These are phyloP conservation scores for Penicillium digitatum DNA, from an alignment of 2,329 filamentous ascomycete species.

Conservation along the genomic window DNA sequence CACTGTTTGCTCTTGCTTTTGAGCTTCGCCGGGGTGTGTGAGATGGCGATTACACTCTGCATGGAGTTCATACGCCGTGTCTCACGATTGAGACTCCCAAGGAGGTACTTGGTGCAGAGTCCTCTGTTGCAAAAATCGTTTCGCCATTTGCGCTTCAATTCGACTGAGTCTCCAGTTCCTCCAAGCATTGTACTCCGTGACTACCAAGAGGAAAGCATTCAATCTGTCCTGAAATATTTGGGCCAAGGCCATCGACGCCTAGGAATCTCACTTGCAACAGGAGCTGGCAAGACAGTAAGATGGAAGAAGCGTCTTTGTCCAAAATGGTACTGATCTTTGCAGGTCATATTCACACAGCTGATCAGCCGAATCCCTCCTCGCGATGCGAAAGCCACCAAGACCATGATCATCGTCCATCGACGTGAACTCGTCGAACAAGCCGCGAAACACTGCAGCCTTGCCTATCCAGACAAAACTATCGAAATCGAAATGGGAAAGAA, in stretches of 20 bases:
- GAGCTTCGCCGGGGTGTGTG: background rate
- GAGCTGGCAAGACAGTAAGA: slow-evolving; percentile 78
- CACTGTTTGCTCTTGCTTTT: slow-evolving; percentile 32
- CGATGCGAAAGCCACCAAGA: slow-evolving; percentile 61
- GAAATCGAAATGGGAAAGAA: slow-evolving; percentile 87
- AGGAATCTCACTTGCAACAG: slow-evolving; percentile 81
- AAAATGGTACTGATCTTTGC: slow-evolving; percentile 4
- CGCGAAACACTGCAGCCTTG: slow-evolving; percentile 71
- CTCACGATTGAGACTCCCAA: slow-evolving; percentile 16
- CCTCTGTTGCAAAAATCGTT: slow-evolving; percentile 28
- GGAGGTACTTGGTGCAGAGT: slow-evolving; percentile 12
- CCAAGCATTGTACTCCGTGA: slow-evolving; percentile 62
- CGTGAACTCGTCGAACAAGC: slow-evolving; percentile 94
- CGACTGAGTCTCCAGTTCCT: slow-evolving; percentile 17
- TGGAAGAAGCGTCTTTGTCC: background rate
- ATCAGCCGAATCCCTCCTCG: slow-evolving; percentile 69
- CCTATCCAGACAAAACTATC: slow-evolving; percentile 75
- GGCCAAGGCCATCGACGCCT: slow-evolving; percentile 70
- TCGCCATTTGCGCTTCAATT: slow-evolving; percentile 22
- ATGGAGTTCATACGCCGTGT: slow-evolving; percentile 34
- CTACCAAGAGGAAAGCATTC: slow-evolving; percentile 90
- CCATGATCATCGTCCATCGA: slow-evolving; percentile 86
- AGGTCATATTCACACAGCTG: slow-evolving; percentile 95
- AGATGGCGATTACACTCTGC: slow-evolving; percentile 2
- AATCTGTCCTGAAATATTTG: slow-evolving; percentile 69